phyloP scores from a whole-genome alignment of 2,329 filamentous ascomycete species.

The Exophiala spinifera region DNA sequence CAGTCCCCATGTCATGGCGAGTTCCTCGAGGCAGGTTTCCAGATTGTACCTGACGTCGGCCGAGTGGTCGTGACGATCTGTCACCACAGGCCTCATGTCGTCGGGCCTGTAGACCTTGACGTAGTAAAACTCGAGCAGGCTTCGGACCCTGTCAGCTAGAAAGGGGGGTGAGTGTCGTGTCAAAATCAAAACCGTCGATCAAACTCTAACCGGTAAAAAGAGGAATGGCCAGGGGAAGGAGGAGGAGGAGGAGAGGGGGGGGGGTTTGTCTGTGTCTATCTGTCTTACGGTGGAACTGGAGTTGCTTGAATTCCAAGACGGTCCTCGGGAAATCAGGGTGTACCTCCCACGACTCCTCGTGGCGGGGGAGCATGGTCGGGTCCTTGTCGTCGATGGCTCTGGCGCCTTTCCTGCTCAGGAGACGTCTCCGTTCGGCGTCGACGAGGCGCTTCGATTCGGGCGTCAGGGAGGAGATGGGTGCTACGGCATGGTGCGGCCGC shows the following conservation, averaged over 20 bases:
- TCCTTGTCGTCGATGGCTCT: constrained; percentile 19
- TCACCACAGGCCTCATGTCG: constrained; percentile 18
- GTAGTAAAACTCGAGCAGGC: constrained; percentile 21
- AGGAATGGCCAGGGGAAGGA: too few species aligned
- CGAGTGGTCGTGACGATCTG: constrained; percentile 9
- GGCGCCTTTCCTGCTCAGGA: constrained; percentile 15
- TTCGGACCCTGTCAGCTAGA: constrained; percentile 20
- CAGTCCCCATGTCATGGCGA: constrained; percentile 20
- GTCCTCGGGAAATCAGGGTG: constrained; percentile 18
- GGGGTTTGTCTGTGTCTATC: too few species aligned
- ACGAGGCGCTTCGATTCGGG: constrained; percentile 14
- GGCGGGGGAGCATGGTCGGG: constrained; percentile 22
- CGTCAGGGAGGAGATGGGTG: constrained; percentile 15
- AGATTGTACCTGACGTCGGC: constrained; percentile 17
- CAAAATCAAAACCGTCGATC: too few species aligned
- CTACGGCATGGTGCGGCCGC: constrained; percentile 18
- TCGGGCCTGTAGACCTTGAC: constrained; percentile 21
- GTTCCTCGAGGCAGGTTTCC: constrained; percentile 23
- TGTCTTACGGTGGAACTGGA: constrained; percentile 21
- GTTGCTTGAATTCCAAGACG: constrained; percentile 24
- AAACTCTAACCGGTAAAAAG: too few species aligned
- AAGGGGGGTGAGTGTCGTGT: not conserved
- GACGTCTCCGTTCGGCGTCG: constrained; percentile 13
- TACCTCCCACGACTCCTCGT: constrained; percentile 22
- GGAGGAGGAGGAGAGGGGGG: too few species aligned